Evolutionary conservation across 306 rosid species (phyloP).

Genomic region (Argentina anserina): DNA sequence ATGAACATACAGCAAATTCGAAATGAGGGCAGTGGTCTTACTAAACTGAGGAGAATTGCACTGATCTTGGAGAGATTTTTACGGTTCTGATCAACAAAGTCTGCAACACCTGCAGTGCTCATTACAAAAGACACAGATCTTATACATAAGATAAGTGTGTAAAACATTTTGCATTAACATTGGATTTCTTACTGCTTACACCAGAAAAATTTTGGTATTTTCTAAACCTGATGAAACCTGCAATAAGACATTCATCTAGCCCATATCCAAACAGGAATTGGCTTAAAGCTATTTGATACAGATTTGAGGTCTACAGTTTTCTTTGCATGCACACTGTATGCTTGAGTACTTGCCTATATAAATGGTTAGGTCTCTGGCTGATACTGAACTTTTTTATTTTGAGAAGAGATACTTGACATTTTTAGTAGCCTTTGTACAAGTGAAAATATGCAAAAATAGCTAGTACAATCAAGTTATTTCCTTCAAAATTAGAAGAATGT

Average conservation of each 20-base stretch:
- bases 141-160: background rate
- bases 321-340: background rate
- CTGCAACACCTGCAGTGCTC: conserved; percentile 54
- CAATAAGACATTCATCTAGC: background rate
- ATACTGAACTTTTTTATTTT: too few species aligned
- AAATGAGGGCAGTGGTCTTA: conserved; percentile 37
- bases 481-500: background rate
- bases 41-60: conserved; percentile 74
- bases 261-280: background rate
- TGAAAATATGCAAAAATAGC: background rate
- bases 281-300: background rate
- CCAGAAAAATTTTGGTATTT: too few species aligned
- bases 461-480: background rate
- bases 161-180: background rate
- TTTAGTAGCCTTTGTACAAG: background rate
- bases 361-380: background rate
- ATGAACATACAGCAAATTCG: conserved; percentile 5
- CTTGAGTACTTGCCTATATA: background rate
- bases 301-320: background rate
- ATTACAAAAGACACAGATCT: background rate
- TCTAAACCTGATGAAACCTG: background rate
- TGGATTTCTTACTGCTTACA: background rate
- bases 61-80: conserved; percentile 57
- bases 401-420: too few species aligned
- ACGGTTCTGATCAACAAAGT: conserved; percentile 73